Evolutionary conservation across 352 stramenopile species (phyloP).

Genomic region (Phytophthora multivora): DNA sequence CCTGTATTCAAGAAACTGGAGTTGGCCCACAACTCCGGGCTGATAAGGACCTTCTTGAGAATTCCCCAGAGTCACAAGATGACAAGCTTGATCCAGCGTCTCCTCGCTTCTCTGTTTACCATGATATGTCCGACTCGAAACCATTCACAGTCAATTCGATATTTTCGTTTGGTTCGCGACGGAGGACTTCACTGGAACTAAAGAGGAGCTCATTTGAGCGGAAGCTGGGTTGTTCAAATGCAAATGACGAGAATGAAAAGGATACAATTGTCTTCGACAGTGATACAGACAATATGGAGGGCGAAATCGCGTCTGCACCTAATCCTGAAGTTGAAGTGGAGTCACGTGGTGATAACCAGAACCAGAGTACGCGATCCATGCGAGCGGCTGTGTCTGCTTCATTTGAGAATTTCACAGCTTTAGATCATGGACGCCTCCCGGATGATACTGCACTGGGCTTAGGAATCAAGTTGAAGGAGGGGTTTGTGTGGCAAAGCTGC

Average conservation of each 20-base stretch:
- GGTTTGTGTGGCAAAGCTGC: conserved; percentile 24
- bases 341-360: background rate
- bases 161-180: conserved; percentile 18
- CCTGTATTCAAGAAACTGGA: background rate
- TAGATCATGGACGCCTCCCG: background rate
- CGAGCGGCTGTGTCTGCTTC: conserved; percentile 16
- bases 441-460: conserved; percentile 1
- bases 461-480: background rate
- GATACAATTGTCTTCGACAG: background rate
- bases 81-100: background rate
- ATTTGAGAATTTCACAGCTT: conserved; percentile 3
- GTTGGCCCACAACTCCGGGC: background rate
- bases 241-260: background rate
- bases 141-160: conserved; percentile 8
- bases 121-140: background rate
- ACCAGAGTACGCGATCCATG: background rate
- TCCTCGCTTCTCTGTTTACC: conserved; percentile 1
- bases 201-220: background rate
- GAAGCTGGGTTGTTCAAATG: background rate
- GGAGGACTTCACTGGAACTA: background rate
- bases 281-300: background rate
- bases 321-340: background rate
- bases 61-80: background rate
- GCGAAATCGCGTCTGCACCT: background rate
- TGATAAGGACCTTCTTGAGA: background rate